Percentiles rank a stretch among this genome's conserved stretches.
phyloP scores from a whole-genome alignment of 176 grass and related monocot species.

The Oryza punctata region DNA sequence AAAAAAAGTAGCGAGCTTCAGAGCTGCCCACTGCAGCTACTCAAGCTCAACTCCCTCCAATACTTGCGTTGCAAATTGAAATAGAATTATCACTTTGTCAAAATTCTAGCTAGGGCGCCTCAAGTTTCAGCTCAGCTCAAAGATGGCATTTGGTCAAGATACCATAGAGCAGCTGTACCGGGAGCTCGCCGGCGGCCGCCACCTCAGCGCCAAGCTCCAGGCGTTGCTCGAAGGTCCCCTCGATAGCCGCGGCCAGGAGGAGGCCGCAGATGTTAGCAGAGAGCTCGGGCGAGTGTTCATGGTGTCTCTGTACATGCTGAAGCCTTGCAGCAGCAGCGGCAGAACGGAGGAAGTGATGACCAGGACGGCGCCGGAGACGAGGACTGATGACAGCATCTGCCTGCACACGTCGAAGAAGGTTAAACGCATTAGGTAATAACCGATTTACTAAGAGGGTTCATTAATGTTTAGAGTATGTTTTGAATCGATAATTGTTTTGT shows the following conservation, averaged over 20 bases:
- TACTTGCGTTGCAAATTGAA: not conserved
- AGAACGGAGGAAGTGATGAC: not conserved
- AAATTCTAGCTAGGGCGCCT: not conserved
- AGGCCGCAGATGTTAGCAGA: slow-evolving; percentile 19
- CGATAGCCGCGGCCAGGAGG: slow-evolving; percentile 18
- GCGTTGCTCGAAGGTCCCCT: slow-evolving; percentile 31
- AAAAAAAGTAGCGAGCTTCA: not conserved
- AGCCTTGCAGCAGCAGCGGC: not conserved
- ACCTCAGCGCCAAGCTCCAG: slow-evolving; percentile 26
- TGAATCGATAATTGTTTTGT: not conserved
- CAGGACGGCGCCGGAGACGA: not conserved
- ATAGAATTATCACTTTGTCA: not conserved
- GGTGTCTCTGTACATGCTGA: slow-evolving; percentile 37
- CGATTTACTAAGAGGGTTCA: not conserved
- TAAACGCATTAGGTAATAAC: slow-evolving; percentile 24
- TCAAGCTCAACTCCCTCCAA: not conserved
- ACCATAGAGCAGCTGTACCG: not conserved
- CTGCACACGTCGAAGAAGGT: not conserved
- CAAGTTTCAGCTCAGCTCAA: not conserved
- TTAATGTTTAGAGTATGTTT: not conserved
- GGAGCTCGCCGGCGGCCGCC: slow-evolving; percentile 34
- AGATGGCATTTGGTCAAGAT: slow-evolving; percentile 41
- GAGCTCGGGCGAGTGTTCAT: slow-evolving; percentile 46
- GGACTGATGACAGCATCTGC: not conserved
- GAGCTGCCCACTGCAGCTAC: not conserved